Evolutionary conservation across 352 stramenopile genomes (phyloP).

Genomic region (Peronospora destructor): DNA sequence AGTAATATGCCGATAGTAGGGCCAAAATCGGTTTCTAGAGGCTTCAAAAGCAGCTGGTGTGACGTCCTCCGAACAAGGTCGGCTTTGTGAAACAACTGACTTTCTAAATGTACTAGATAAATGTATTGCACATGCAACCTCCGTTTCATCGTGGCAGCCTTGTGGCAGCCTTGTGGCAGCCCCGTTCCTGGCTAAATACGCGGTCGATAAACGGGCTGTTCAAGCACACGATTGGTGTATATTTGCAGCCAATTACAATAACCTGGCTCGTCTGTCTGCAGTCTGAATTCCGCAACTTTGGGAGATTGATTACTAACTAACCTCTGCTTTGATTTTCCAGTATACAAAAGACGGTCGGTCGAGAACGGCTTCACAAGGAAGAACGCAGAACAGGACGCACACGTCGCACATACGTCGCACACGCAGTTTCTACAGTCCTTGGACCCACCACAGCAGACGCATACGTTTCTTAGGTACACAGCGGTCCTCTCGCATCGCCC

Average conservation of each 20-base stretch:
- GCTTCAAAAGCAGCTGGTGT: conserved; percentile 2
- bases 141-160: no score
- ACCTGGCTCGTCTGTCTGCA: conserved; percentile 8
- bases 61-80: conserved; percentile 10
- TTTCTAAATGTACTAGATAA: no score
- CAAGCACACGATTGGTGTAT: conserved; percentile 16
- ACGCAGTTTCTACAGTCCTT: conserved; percentile 3
- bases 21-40: not conserved
- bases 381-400: conserved; percentile 15
- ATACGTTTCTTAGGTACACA: not conserved
- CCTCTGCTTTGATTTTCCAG: conserved; percentile 12
- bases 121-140: no score
- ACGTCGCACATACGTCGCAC: conserved; percentile 14
- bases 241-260: conserved; percentile 8
- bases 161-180: no score
- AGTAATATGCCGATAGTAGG: not conserved
- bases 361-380: conserved; percentile 24
- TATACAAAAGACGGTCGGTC: conserved; percentile 28
- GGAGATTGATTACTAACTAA: conserved; percentile 1
- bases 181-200: not conserved
- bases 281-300: conserved; percentile 18
- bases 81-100: conserved; percentile 1
- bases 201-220: not conserved
- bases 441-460: not conserved
- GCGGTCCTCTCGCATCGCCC: not conserved